Conservation (phyloP, 2,329 filamentous ascomycete species). For the Cladosporium sp. region DNA sequence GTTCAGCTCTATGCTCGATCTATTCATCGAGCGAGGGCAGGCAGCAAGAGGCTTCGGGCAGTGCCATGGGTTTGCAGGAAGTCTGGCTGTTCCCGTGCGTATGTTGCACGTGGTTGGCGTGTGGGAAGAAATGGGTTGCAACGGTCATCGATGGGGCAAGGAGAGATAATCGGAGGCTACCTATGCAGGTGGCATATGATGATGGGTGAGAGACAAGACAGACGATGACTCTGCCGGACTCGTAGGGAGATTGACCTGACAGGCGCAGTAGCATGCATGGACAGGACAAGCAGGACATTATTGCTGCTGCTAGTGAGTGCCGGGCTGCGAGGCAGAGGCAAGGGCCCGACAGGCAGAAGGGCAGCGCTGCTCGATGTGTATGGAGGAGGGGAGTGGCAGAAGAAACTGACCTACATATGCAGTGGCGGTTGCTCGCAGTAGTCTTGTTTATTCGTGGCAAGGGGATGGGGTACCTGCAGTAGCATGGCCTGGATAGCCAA, state of each 20-base stretch:
- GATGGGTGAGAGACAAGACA: no score
- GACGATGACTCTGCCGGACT: not conserved
- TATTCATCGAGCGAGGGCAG: no score
- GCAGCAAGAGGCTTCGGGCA: not conserved
- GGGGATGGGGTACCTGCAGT: constrained; percentile 12
- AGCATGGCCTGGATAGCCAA: constrained; percentile 3
- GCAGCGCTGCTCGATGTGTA: not conserved
- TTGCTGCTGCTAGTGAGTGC: not conserved
- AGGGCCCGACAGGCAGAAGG: constrained; percentile 2
- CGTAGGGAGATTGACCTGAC: not conserved
- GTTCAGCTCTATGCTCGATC: no score
- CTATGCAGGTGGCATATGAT: not conserved
- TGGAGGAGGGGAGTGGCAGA: not conserved
- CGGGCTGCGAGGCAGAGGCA: not conserved
- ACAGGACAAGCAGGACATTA: no score
- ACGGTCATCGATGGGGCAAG: no score
- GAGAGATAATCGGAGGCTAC: no score
- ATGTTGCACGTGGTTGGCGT: not conserved
- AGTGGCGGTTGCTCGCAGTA: constrained; percentile 1
- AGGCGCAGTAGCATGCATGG: no score
- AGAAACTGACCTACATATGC: not conserved
- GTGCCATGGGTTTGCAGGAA: constrained; percentile 1
- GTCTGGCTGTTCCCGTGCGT: no score
- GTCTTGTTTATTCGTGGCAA: constrained; percentile 12
- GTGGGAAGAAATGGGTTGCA: no score